Base-by-base conservation (phyloP, 2,329 filamentous ascomycete species). In the Podosphaera fusca region DNA sequence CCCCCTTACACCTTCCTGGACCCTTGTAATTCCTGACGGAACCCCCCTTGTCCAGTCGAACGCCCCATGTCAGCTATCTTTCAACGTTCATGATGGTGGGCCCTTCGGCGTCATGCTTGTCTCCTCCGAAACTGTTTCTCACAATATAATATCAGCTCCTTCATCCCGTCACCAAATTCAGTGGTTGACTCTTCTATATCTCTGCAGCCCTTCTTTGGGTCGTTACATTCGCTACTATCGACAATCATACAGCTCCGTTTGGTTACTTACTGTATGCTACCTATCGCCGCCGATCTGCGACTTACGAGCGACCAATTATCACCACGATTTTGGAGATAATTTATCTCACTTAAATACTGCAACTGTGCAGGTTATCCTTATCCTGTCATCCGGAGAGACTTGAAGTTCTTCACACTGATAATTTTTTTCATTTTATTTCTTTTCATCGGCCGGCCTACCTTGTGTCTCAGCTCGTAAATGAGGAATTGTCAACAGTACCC, bases 121-220 rank as follows among this genome's bases (percentile, higher is more conserved):
- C 42, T 33, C 45, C 55, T 59, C 55, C 56, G 30, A 31, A 40
- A 14, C 34, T 56, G 40, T 58, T 52, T 55, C 57, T 56, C 56
- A 55, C 58, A 60, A 63, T 63, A 64, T 63, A 64, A 62, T 55
- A 63, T 63, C 61, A 63, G 58, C 61, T 59, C 61, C 59, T 58
- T 61, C 59, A 57, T 52, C 57, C 56, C 46, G 50, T 34, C 31
- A 30, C 45, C 57, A 38, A 58, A 34, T 42, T 47, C 49, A 21
- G 51, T 31, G 34, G 55, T 57, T 55, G 21, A 35, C 49, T 51
- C 31, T 35, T 31, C 21, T 47, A n/a, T 29, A 50, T 47, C 35
- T 34, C 12, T 33, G 33, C 50, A 31, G 38, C 45, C 52, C 10
- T 40, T 55, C 38, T 52, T 46, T 47, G 21, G 7, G 46, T 59